These are phyloP conservation scores for Yamadazyma oceani DNA, from an alignment of 1,139 yeast species.

Conservation along the genomic window DNA sequence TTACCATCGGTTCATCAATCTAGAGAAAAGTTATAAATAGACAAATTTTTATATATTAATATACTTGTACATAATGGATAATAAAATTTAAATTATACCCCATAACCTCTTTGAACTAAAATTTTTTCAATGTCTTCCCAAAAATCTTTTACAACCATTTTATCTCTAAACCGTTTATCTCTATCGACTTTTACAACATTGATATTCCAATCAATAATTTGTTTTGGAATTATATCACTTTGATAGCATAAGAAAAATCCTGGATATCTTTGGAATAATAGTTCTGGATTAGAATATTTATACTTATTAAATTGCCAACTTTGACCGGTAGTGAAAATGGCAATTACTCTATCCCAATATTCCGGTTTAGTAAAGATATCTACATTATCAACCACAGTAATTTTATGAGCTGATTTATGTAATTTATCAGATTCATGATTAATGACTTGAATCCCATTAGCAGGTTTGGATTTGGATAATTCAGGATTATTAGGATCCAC, in stretches of 20 bases:
- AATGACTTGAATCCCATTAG: conserved; percentile 49
- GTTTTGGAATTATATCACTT: conserved; percentile 78
- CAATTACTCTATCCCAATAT: conserved; percentile 96
- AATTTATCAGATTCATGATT: conserved; percentile 57
- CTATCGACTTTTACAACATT: conserved; percentile 75
- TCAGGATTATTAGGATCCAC: conserved; percentile 51
- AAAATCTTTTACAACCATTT: conserved; percentile 78
- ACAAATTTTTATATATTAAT: conserved; percentile 2
- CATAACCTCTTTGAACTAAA: conserved; percentile 48
- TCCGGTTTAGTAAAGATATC: conserved; percentile 91
- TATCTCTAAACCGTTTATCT: conserved; percentile 81
- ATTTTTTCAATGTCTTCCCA: conserved; percentile 77
- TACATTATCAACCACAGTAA: conserved; percentile 83
- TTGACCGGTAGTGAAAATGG: conserved; percentile 95
- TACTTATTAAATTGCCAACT: conserved; percentile 93
- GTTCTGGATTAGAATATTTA: conserved; percentile 78
- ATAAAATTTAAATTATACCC: conserved; percentile 14
- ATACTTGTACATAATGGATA: conserved; percentile 3
- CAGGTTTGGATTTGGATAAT: conserved; percentile 31
- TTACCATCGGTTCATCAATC: conserved; percentile 44
- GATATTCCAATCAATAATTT: conserved; percentile 86
- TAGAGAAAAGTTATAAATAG: conserved; percentile 47
- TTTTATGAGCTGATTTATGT: conserved; percentile 54
- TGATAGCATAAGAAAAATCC: conserved; percentile 79
- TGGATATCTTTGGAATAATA: conserved; percentile 76